These are phyloP conservation scores for Symbiodinium pilosum DNA, from an alignment of 73 alveolate genomes.

Conservation along the genomic window DNA sequence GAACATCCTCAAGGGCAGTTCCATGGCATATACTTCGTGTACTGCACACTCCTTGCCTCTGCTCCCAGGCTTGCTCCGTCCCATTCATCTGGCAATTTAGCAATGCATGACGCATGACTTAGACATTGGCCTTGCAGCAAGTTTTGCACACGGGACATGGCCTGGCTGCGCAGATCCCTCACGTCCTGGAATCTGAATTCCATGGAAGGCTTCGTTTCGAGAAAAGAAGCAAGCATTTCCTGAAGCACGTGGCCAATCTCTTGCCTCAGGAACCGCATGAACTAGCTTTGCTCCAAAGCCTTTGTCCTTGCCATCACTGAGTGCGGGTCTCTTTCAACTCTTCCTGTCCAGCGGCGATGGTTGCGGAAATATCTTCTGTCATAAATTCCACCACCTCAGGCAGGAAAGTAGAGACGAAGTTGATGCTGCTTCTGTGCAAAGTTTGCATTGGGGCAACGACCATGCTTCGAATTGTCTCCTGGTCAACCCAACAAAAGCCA, in stretches of 20 bases:
- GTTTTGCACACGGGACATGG: too few species aligned
- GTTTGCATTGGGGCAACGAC: neutral
- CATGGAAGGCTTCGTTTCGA: neutral
- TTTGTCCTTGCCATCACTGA: neutral
- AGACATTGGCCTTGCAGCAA: too few species aligned
- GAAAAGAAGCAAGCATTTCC: neutral
- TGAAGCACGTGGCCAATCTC: constrained; percentile 10
- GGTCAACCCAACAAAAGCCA: neutral
- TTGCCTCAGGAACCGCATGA: neutral
- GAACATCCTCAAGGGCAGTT: too few species aligned
- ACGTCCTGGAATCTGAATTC: neutral
- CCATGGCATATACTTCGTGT: too few species aligned
- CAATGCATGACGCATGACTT: too few species aligned
- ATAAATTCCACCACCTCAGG: neutral
- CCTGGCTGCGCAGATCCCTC: neutral
- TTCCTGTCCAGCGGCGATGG: neutral
- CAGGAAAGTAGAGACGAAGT: too few species aligned
- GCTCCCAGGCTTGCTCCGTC: constrained; percentile 7
- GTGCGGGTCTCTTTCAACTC: neutral
- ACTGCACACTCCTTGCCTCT: neutral
- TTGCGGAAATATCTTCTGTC: neutral
- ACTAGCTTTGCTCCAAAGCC: too few species aligned
- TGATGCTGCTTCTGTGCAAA: too few species aligned
- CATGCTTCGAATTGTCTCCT: constrained; percentile 21
- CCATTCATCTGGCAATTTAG: neutral